Evolutionary conservation across 768 basidiomycete genomes (phyloP), one percentile per base, ranked within the genome.

Genomic region (Lactifluus subvellereus): DNA sequence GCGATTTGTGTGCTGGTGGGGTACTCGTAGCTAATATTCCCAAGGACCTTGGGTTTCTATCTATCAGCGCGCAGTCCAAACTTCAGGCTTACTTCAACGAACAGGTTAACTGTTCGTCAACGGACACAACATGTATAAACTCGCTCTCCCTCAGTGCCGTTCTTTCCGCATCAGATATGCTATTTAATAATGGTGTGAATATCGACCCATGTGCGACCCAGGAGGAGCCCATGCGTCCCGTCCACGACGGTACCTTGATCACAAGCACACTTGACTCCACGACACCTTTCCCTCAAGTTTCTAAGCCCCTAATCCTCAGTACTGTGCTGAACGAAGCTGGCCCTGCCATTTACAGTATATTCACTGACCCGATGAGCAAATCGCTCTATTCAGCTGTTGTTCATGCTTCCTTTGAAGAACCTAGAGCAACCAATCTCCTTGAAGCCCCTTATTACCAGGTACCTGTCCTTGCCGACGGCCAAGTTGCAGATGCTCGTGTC

Each of bases 271-370:
- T 90, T 20, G 86, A 87, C 72, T 80, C 80, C 16, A 80, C 82
- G 0, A 76, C 79, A 4, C 69, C 83, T 5, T 88, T 87, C 74
- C 86, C 87, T 2, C 66, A 77, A 7, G 78, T 83, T 50, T 77
- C 73, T 59, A 89, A 93, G 71, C 80, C 87, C 4, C 67, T 94
- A 56, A 74, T 96, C 33, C 72, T 94, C 54, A 84, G 91, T 6
- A 88, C 83, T 16, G 86, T 88, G 14, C 72, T 74, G 48, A 77
- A 93, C 70, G 94, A 96, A 69, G 91, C 86, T 0, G 89, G 81
- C 2, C 73, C 75, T n/a, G 76, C 83, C 33, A 85, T 90, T 67
- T 85, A 83, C 69, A 64, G 71, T 35, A 67, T 61, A 50, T 80
- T 82, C 72, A 60, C 71, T 14, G 62, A 70, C 32, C 71, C 78